Conservation (phyloP, 148 eudicot genomes). For the Rhododendron mucronatum region DNA sequence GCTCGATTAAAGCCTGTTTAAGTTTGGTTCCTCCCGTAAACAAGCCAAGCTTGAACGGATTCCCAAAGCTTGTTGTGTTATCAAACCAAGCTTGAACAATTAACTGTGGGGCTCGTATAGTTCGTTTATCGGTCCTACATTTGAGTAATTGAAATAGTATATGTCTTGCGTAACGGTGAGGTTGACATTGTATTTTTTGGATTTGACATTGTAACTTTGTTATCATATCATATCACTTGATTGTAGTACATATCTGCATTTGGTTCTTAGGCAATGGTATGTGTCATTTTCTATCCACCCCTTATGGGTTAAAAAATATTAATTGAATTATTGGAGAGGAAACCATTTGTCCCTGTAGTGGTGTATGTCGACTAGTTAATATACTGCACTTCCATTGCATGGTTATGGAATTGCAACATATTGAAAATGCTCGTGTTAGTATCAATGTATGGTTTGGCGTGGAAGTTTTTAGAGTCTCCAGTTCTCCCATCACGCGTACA, state of each 20-base stretch:
- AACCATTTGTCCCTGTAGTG: neutral
- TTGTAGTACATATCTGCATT: neutral
- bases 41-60: neutral
- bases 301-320: neutral
- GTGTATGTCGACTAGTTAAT: neutral
- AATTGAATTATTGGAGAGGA: neutral
- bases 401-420: neutral
- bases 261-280: neutral
- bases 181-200: neutral
- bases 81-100: neutral
- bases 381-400: neutral
- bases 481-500: neutral
- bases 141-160: neutral
- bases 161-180: neutral
- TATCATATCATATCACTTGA: neutral
- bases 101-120: neutral
- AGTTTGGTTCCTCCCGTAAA: neutral
- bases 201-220: neutral
- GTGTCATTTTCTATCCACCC: neutral
- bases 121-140: neutral
- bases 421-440: neutral
- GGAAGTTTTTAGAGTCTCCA: neutral
- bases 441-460: neutral
- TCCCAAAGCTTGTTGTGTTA: neutral
- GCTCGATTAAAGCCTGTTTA: neutral